Evolutionary conservation across 2,329 filamentous ascomycete genomes (phyloP).

Genomic region (Akanthomyces muscarius): DNA sequence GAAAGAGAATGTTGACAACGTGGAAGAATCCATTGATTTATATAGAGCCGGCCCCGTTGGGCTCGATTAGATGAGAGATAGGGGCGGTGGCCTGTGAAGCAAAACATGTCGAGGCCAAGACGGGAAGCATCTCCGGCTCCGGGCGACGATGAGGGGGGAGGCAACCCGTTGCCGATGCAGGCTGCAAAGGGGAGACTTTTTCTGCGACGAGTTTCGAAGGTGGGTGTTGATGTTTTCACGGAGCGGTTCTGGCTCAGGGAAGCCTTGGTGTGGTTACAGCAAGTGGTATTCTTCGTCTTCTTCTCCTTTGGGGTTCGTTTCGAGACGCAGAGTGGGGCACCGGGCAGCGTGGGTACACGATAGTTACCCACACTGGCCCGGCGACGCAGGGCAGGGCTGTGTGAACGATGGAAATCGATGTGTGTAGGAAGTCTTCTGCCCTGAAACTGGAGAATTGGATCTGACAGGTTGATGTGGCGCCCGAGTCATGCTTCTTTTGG

Average conservation of each 20-base stretch:
- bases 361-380: too few species aligned
- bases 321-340: background rate
- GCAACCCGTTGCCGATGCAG: background rate
- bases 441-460: background rate
- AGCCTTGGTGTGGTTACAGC: background rate
- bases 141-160: background rate
- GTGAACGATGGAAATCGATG: background rate
- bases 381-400: background rate
- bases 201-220: constrained; percentile 13
- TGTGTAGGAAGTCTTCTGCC: background rate
- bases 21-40: background rate
- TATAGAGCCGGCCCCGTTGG: background rate
- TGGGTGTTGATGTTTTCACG: background rate
- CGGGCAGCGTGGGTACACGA: too few species aligned
- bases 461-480: background rate
- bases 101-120: constrained; percentile 1
- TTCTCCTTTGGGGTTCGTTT: background rate
- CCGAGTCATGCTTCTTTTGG: background rate
- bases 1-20: background rate
- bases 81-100: background rate
- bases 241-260: background rate
- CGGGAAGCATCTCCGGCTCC: background rate
- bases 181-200: background rate
- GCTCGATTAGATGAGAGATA: background rate
- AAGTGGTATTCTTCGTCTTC: background rate